A percentile compares a stretch with the other conserved stretches of the same genome.
Evolutionary conservation across 345 rosid species (phyloP).

Genomic region (Populus euphratica): DNA sequence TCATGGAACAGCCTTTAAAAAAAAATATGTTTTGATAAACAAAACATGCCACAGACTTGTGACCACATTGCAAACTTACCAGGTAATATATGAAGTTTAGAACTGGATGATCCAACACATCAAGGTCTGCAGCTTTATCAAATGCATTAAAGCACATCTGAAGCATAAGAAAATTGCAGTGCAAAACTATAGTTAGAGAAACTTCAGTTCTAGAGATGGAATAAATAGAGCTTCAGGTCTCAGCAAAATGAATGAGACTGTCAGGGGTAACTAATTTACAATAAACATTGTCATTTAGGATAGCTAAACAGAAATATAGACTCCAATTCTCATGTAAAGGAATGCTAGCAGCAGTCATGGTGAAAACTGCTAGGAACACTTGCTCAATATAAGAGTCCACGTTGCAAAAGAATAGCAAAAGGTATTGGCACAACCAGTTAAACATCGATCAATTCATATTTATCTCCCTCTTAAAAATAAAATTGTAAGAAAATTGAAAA

Average conservation of each 20-base stretch:
- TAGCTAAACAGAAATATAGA: neutral
- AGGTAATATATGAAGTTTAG: conserved; percentile 77
- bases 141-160: conserved; percentile 87
- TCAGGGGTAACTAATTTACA: neutral
- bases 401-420: no score
- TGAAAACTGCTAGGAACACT: no score
- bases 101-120: conserved; percentile 78
- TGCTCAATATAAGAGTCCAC: no score
- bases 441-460: no score
- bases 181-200: conserved; percentile 8
- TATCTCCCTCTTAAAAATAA: no score
- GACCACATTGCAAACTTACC: conserved; percentile 41
- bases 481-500: no score
- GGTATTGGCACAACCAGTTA: no score
- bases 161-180: conserved; percentile 11
- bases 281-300: neutral
- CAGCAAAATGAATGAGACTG: neutral
- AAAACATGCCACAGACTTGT: neutral
- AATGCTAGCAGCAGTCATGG: no score
- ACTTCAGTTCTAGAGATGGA: neutral
- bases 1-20: neutral
- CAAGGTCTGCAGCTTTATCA: conserved; percentile 70
- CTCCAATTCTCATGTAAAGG: neutral
- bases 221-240: neutral
- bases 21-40: neutral